phyloP scores from a whole-genome alignment of 495 filamentous ascomycete genomes.

The Penicillium silybi region DNA sequence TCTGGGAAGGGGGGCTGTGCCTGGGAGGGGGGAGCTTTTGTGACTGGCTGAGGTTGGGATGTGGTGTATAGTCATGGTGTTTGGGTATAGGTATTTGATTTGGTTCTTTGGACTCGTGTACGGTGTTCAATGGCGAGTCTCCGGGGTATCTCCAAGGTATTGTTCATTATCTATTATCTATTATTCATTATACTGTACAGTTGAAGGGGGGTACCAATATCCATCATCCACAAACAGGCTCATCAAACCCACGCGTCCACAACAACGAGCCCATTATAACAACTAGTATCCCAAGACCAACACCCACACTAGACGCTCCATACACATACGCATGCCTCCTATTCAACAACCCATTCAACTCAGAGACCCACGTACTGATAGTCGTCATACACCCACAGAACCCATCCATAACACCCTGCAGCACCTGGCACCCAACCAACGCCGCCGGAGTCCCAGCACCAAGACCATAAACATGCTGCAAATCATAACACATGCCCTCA shows the following conservation, averaged over 20 bases:
- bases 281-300: slow-evolving; percentile 62
- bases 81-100: too few relatives aligned
- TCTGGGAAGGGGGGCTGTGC: neutral
- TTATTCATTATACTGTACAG: neutral
- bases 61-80: neutral
- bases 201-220: neutral
- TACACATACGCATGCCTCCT: slow-evolving; percentile 72
- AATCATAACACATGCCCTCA: slow-evolving; percentile 64
- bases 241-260: slow-evolving; percentile 66
- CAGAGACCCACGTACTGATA: slow-evolving; percentile 86
- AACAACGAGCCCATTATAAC: slow-evolving; percentile 75
- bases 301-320: slow-evolving; percentile 59
- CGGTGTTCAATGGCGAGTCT: neutral
- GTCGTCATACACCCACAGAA: slow-evolving; percentile 91
- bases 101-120: neutral
- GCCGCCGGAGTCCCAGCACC: slow-evolving; percentile 18
- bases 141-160: too few relatives aligned
- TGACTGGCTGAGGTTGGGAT: neutral
- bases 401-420: slow-evolving; percentile 83
- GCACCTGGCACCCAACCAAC: slow-evolving; percentile 67
- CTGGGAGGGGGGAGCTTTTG: neutral
- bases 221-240: slow-evolving; percentile 42
- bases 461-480: slow-evolving; percentile 53
- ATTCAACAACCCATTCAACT: slow-evolving; percentile 62
- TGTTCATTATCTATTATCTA: neutral